Base-by-base conservation (phyloP, 1,284 basidiomycete genomes). In the Phellopilus nigrolimitatus region DNA sequence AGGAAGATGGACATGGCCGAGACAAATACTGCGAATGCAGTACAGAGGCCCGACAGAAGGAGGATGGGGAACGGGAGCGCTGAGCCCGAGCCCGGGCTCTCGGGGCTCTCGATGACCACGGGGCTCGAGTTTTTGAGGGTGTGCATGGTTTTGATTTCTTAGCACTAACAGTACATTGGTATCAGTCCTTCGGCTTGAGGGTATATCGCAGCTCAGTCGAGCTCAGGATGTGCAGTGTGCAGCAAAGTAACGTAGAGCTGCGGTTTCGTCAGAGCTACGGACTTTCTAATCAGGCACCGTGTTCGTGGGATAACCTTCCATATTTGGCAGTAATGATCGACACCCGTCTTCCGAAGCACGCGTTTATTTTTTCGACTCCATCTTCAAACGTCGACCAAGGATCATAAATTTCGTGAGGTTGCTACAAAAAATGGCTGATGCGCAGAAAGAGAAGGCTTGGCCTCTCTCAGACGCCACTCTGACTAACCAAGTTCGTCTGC, bases 391-490 rank as follows among this genome's bases (percentile, higher is more conserved):
- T 45, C 34, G 51, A 36, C 59, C 55, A 55, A 55, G 62, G 57
- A 57, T 54, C 54, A 51, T 47, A 49, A n/a, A 30, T 24, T 48
- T 42, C 51, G 53, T 55, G 53, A 55, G 53, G 53, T 55, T 49
- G 42, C 21, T 22, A 34, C 31, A 40, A 40, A 53, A 28, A 51
- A 86, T 87, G 84, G 71, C 77, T 47, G 83, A 65, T 34, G 75
- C 72, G 36, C 57, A 57, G 19, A 62, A 59, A 62, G 72, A 74
- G 58, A 97, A 95, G 75, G 94, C 94, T 53, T 99, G 92, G 84
- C 97, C 97, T 49, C 76, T 94, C 55, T 92, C 97, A 58, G 80
- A 88, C 61, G 85, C 93, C 40, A 76, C 82, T 44, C 79, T 99
- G 62, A 97, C 95, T 66, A 97, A 98, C 80, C 84, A 91, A 68